Percentiles rank a stretch among this genome's conserved stretches.
phyloP scores from a whole-genome alignment of 2,329 filamentous ascomycete species.

The Claviceps capensis region DNA sequence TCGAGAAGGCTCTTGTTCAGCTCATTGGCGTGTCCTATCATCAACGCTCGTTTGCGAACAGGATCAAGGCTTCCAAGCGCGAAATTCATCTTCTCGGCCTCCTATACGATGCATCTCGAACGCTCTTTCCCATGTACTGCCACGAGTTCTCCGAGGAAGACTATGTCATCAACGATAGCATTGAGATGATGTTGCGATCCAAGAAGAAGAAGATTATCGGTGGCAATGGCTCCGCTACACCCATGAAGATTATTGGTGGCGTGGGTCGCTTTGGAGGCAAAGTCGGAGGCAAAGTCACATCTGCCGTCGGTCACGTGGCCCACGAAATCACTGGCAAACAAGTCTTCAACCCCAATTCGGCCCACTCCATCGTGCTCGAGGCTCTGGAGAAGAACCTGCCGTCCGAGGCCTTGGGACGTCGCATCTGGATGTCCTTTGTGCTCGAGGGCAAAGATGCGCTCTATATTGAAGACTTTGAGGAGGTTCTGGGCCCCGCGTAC shows the following conservation, averaged over 20 bases:
- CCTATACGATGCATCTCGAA: conserved; percentile 80
- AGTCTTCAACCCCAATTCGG: conserved; percentile 82
- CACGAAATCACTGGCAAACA: conserved; percentile 92
- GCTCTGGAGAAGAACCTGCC: conserved; percentile 74
- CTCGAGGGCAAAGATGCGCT: conserved; percentile 75
- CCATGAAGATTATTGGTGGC: conserved; percentile 64
- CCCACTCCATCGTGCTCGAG: conserved; percentile 79
- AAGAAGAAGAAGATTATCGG: conserved; percentile 29
- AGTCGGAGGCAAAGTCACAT: conserved; percentile 88
- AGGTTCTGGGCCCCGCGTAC: conserved; percentile 69
- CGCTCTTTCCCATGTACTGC: conserved; percentile 86
- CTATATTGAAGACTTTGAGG: conserved; percentile 66
- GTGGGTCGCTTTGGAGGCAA: conserved; percentile 81
- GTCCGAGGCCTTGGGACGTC: conserved; percentile 81
- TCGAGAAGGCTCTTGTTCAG: conserved; percentile 68
- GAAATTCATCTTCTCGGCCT: conserved; percentile 69
- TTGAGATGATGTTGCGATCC: conserved; percentile 52
- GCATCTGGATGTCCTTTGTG: conserved; percentile 97
- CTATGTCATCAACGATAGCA: conserved; percentile 75
- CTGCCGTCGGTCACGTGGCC: conserved; percentile 83
- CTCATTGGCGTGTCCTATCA: conserved; percentile 78
- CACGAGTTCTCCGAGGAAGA: conserved; percentile 85
- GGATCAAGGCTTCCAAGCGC: conserved; percentile 82
- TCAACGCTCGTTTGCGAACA: conserved; percentile 65
- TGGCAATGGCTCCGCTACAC: conserved; percentile 51